Conservation (phyloP, 2,329 filamentous ascomycete species). For the Phialocephala subalpina region DNA sequence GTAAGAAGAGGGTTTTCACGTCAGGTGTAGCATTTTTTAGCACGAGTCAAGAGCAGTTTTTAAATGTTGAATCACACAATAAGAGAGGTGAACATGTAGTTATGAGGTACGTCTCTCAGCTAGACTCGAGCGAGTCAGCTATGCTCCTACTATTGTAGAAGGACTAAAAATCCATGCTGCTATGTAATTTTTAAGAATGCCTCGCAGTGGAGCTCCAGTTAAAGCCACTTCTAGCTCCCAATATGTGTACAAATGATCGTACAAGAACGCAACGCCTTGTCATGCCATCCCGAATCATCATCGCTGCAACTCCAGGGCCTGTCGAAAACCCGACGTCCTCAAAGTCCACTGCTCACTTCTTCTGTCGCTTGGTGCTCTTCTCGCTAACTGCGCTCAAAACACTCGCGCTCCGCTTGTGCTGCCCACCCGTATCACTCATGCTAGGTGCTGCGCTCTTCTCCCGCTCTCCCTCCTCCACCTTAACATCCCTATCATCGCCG, state of each 20-base stretch:
- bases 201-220: too few species aligned
- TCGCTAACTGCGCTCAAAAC: slow-evolving; percentile 77
- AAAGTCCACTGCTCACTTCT: slow-evolving; percentile 44
- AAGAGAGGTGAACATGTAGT: not conserved
- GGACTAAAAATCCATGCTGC: not conserved
- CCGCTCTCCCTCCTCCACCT: slow-evolving; percentile 52
- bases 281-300: too few species aligned
- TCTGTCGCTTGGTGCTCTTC: slow-evolving; percentile 58
- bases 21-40: too few species aligned
- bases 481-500: slow-evolving; percentile 59
- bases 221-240: not conserved
- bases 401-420: slow-evolving; percentile 85
- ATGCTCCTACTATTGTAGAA: not conserved
- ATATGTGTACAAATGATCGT: not conserved
- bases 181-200: not conserved
- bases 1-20: too few species aligned
- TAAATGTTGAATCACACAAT: too few species aligned
- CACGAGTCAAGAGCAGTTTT: too few species aligned
- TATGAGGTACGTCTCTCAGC: not conserved
- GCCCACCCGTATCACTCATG: slow-evolving; percentile 65
- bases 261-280: not conserved
- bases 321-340: not conserved
- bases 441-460: slow-evolving; percentile 52
- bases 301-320: too few species aligned
- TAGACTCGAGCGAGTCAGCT: not conserved